These are phyloP conservation scores for Thielaviopsis punctulata DNA, from an alignment of 2,329 filamentous ascomycete species.

Conservation along the genomic window DNA sequence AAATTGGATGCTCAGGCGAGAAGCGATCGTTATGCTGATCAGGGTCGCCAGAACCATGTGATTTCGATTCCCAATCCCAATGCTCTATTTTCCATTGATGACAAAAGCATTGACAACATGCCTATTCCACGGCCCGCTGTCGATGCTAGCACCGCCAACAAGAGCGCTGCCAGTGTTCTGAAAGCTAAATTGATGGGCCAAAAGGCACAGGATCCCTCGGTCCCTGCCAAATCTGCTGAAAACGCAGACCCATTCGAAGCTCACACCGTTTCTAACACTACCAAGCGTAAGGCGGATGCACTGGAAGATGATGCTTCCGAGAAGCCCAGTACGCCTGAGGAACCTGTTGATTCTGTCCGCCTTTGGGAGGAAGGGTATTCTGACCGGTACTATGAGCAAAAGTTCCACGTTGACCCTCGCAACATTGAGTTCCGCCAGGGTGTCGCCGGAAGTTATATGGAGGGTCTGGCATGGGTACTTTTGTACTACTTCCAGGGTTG, in stretches of 20 bases:
- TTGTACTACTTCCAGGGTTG: conserved; percentile 97
- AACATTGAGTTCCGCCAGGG: conserved; percentile 76
- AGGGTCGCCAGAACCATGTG: conserved; percentile 11
- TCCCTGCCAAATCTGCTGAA: background rate
- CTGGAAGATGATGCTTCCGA: conserved; percentile 40
- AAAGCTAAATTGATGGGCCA: conserved; percentile 56
- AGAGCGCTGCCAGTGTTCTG: conserved; percentile 78
- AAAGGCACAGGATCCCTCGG: background rate
- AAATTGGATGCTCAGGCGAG: conserved; percentile 48
- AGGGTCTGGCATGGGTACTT: conserved; percentile 88
- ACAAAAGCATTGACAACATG: conserved; percentile 47
- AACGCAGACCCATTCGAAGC: background rate
- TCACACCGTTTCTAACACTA: conserved; percentile 15
- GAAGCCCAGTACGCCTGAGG: conserved; percentile 42
- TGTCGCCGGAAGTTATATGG: conserved; percentile 81
- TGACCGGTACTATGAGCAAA: conserved; percentile 92
- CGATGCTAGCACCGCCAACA: conserved; percentile 69
- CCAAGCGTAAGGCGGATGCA: conserved; percentile 63
- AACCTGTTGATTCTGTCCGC: conserved; percentile 62
- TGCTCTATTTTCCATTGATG: conserved; percentile 9
- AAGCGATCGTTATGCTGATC: conserved; percentile 12
- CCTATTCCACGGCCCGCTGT: conserved; percentile 85
- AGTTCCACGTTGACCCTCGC: conserved; percentile 69
- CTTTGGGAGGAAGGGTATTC: conserved; percentile 93
- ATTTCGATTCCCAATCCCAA: conserved; percentile 9